Base-by-base conservation (phyloP, 2,329 filamentous ascomycete genomes). In the Falciphora oryzae region DNA sequence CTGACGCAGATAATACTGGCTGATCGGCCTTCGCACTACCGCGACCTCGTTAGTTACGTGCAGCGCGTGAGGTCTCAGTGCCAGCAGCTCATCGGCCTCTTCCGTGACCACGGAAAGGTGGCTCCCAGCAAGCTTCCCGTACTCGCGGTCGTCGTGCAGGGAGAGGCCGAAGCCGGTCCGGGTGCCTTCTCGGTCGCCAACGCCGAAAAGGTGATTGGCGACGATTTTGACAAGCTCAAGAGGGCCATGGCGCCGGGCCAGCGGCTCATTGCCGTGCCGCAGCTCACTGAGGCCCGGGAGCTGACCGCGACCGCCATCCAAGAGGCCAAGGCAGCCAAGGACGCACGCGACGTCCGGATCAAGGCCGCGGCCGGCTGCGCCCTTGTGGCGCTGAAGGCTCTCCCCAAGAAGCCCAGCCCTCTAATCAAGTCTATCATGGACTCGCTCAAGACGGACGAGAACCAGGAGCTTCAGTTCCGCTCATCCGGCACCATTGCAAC, bases 401-500 rank as follows among this genome's bases (percentile, higher is more conserved):
- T 97, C 13, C 94, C 96, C 0, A 98, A 97, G 84, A 98, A 96
- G 74, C 93, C 94, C 13, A 93, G 92, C 67, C 86, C 89, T 25
- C 87, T 97, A 16, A 99, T 99, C 78, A 97, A 97, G 77, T 92
- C 89, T 2, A 91, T 99, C 76, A 99, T 99, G 95, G 95, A 99
- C 75, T 98, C 94, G 72, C 86, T 99, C 73, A 99, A 98, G 77
- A 89, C 88, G 53, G 96, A 99, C 74, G 95, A 97, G 71, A 98
- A 96, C 71, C 78, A 89, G 32, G 91, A 95, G 69, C 81, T 99
- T 1, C 95, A 99, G 75, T 87, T 86, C 70, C 90, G 94, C 29
- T 97, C 94, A 32, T 92, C 93, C 2, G 86, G 85, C 18, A 93
- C 93, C 3, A 90, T 99, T 63, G 92, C 93, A 7, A 85, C 85